phyloP scores from a whole-genome alignment of 139 green algal species.

The Monoraphidium neglectum region DNA sequence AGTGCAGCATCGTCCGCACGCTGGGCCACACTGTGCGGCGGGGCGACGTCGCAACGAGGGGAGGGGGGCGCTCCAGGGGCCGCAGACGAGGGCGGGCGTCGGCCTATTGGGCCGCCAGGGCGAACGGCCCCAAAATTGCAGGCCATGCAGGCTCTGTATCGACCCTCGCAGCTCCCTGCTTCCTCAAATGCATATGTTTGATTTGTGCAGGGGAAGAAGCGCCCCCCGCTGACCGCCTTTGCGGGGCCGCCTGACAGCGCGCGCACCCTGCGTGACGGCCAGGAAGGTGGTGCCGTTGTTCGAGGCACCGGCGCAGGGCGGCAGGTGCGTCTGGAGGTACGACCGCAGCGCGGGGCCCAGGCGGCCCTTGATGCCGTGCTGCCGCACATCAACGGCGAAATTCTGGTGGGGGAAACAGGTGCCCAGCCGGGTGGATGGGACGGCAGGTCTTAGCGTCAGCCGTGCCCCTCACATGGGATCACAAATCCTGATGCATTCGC shows the following conservation, averaged over 20 bases:
- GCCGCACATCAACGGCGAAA: background rate
- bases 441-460: background rate
- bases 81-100: no score
- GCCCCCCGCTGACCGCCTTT: no score
- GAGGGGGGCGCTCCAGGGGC: no score
- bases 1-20: background rate
- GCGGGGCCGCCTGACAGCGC: background rate
- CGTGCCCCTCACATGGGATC: no score
- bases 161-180: no score
- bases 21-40: background rate
- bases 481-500: no score
- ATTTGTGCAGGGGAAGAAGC: no score
- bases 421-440: background rate
- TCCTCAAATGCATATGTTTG: no score
- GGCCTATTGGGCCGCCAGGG: no score
- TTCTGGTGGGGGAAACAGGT: background rate
- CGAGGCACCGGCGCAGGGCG: background rate
- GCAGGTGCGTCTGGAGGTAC: conserved; percentile 13
- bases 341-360: conserved; percentile 5
- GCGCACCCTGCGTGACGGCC: conserved; percentile 5
- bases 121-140: no score
- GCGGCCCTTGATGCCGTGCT: conserved; percentile 1
- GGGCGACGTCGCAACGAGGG: no score
- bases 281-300: conserved; percentile 16
- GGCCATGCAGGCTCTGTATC: no score